phyloP scores from a whole-genome alignment of 2,329 filamentous ascomycete species.

The Botryotinia convoluta region DNA sequence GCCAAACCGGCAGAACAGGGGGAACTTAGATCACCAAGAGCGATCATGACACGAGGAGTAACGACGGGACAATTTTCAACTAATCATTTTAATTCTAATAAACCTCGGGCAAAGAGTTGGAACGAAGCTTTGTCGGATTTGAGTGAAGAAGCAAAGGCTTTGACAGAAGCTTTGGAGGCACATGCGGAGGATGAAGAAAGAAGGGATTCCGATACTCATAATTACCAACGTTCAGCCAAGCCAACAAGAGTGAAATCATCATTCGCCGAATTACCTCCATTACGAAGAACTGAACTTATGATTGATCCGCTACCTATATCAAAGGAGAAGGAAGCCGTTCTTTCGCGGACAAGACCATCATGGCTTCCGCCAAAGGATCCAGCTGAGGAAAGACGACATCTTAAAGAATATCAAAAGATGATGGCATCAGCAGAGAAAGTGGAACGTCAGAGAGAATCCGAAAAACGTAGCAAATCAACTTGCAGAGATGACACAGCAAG shows the following conservation, averaged over 20 bases:
- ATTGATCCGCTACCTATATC: slow-evolving; percentile 81
- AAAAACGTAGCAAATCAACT: slow-evolving; percentile 50
- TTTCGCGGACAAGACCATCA: slow-evolving; percentile 76
- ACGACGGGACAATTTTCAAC: slow-evolving; percentile 58
- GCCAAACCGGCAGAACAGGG: slow-evolving; percentile 57
- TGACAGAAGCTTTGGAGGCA: slow-evolving; percentile 79
- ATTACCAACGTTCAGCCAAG: slow-evolving; percentile 39
- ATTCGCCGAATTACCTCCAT: slow-evolving; percentile 62
- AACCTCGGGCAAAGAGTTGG: slow-evolving; percentile 70
- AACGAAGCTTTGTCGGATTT: slow-evolving; percentile 66
- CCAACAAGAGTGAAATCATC: slow-evolving; percentile 62
- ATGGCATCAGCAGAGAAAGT: slow-evolving; percentile 63
- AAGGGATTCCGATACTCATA: slow-evolving; percentile 35
- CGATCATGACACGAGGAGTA: slow-evolving; percentile 43
- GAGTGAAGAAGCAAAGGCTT: slow-evolving; percentile 67
- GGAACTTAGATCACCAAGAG: slow-evolving; percentile 45
- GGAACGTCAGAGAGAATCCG: slow-evolving; percentile 57
- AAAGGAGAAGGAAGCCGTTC: slow-evolving; percentile 80
- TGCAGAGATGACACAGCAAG: slow-evolving; percentile 54
- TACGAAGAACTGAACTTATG: slow-evolving; percentile 64
- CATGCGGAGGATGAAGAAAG: slow-evolving; percentile 67
- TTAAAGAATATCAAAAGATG: slow-evolving; percentile 84
- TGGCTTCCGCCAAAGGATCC: slow-evolving; percentile 87
- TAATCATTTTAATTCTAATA: slow-evolving; percentile 43
- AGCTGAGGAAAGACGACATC: slow-evolving; percentile 83